These are phyloP conservation scores for Dioszegia aurantiaca DNA, from an alignment of 768 basidiomycete genomes.

Conservation along the genomic window DNA sequence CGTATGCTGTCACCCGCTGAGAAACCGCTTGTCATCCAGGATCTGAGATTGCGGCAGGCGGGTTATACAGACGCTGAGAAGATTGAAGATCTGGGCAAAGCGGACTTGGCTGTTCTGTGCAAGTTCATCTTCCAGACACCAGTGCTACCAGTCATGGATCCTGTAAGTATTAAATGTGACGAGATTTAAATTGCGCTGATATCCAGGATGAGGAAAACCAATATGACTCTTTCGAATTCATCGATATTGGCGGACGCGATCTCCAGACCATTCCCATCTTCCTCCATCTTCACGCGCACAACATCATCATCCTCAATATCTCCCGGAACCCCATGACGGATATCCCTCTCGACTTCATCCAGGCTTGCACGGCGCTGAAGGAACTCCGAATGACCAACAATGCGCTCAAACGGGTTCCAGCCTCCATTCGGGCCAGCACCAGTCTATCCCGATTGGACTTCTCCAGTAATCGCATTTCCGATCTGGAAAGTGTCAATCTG, in stretches of 20 bases:
- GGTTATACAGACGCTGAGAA: constrained; percentile 78
- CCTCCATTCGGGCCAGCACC: constrained; percentile 69
- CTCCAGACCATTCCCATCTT: constrained; percentile 84
- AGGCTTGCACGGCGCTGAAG: constrained; percentile 74
- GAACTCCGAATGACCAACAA: constrained; percentile 85
- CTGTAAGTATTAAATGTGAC: constrained; percentile 28
- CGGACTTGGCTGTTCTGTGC: constrained; percentile 78
- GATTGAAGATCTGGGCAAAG: constrained; percentile 69
- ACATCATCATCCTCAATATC: constrained; percentile 78
- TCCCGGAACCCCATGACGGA: constrained; percentile 95
- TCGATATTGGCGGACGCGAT: constrained; percentile 77
- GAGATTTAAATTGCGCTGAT: constrained; percentile 30
- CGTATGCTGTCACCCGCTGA: constrained; percentile 78
- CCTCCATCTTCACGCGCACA: constrained; percentile 77
- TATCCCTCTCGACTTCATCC: constrained; percentile 93
- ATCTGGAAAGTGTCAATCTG: constrained; percentile 80
- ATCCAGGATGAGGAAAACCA: constrained; percentile 69
- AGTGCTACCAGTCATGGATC: constrained; percentile 50
- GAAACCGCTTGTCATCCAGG: constrained; percentile 77
- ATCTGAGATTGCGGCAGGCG: constrained; percentile 77
- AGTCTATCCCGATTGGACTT: constrained; percentile 79
- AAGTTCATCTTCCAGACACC: constrained; percentile 78
- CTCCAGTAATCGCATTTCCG: constrained; percentile 83
- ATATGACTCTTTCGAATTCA: constrained; percentile 68
- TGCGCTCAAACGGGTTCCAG: constrained; percentile 91